Conservation (phyloP, 2,329 filamentous ascomycete genomes). For the Trichoderma arundinaceum region DNA sequence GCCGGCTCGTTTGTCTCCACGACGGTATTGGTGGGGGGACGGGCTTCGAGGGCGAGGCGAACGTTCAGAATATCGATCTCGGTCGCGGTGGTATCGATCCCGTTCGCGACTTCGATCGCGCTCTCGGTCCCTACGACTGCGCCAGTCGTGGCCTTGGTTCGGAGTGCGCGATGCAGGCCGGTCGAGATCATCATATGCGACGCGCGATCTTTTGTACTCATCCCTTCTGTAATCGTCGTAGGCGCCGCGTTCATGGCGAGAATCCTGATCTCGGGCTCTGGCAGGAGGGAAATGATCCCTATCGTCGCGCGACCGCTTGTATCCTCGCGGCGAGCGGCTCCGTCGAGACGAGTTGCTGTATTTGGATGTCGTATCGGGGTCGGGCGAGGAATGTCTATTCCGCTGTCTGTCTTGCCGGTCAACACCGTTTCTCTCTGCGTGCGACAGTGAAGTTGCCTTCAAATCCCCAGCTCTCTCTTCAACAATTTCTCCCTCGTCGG, state of each 20-base stretch:
- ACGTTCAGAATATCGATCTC: conserved; percentile 59
- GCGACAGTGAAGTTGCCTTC: conserved; percentile 89
- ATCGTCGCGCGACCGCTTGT: conserved; percentile 71
- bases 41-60: conserved; percentile 60
- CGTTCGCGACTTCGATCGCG: conserved; percentile 39
- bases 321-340: conserved; percentile 66
- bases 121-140: conserved; percentile 51
- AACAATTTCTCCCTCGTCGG: conserved; percentile 86
- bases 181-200: conserved; percentile 64
- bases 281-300: conserved; percentile 61
- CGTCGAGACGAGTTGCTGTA: conserved; percentile 52
- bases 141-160: conserved; percentile 56
- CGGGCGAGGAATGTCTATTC: conserved; percentile 65
- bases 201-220: conserved; percentile 53
- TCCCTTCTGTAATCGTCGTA: conserved; percentile 64
- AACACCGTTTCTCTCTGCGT: conserved; percentile 80
- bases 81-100: conserved; percentile 42
- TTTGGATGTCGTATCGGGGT: conserved; percentile 54
- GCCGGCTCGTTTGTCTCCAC: conserved; percentile 46
- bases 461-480: conserved; percentile 68
- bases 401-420: conserved; percentile 87
- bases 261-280: conserved; percentile 54
- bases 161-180: conserved; percentile 53
- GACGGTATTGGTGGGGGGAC: conserved; percentile 53
- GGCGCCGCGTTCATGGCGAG: conserved; percentile 64